Conservation (phyloP, 768 basidiomycete species). For the Lactarius hatsudake region DNA sequence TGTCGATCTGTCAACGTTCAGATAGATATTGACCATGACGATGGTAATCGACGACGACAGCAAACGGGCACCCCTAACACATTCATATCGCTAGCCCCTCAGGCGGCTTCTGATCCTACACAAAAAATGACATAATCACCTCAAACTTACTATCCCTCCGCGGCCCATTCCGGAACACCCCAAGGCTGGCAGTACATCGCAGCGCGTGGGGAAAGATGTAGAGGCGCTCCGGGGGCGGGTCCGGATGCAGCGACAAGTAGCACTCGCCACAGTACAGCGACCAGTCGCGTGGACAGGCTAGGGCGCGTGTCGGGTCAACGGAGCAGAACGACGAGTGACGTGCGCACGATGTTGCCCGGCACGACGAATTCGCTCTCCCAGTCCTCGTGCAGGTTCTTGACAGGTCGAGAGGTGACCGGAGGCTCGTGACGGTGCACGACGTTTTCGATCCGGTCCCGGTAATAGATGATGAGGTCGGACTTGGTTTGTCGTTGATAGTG, state of each 20-base stretch:
- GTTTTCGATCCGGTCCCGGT: constrained; percentile 94
- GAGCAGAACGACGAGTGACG: constrained; percentile 24
- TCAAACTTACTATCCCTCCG: no score
- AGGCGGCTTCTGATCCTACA: no score
- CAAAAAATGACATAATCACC: no score
- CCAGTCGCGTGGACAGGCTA: constrained; percentile 93
- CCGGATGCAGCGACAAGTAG: no score
- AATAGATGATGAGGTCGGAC: constrained; percentile 72
- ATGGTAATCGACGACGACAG: no score
- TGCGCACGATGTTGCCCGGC: constrained; percentile 89
- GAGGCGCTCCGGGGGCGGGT: no score
- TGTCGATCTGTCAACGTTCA: background rate
- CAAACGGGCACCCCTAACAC: no score
- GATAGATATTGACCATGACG: no score
- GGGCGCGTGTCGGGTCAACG: background rate
- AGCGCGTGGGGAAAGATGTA: no score
- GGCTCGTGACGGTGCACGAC: constrained; percentile 97
- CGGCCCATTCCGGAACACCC: no score
- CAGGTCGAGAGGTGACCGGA: constrained; percentile 80
- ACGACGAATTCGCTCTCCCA: constrained; percentile 80
- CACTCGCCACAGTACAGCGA: constrained; percentile 41
- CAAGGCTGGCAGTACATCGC: no score
- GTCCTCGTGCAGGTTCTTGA: constrained; percentile 78
- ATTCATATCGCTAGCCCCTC: no score
- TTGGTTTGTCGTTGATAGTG: constrained; percentile 84